Base-by-base conservation (phyloP, 2,329 filamentous ascomycete genomes). In the Davidsoniella neocaledoniae region DNA sequence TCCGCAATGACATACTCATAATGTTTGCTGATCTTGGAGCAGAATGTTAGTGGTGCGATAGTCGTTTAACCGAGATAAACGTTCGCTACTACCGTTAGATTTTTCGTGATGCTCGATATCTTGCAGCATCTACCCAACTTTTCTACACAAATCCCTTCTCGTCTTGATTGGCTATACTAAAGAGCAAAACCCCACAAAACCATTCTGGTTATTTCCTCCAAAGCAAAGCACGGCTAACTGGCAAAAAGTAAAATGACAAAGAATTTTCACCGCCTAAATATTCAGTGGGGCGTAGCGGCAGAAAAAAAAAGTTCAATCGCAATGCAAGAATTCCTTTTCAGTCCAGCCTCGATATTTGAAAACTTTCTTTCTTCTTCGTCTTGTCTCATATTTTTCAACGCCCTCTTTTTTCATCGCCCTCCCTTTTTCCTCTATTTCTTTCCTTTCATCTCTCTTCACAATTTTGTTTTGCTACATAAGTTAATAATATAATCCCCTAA, bases 261-360 rank as follows among this genome's bases (percentile, higher is more conserved):
- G 26, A n/a, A 23, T n/a, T 19, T 26, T 50, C 47, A 53, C 51
- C 51, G 51, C 51, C 43, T 38, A 37, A 17, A 29, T 29, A 7
- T 43, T 37, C 21, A 50, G 44, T 57, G 56, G 63, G 55, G 49
- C 61, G 59, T 52, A 55, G 56, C 50, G 51, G 43, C 39, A 52
- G 59, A 58, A 57, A 60, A 57, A 60, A 59, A 61, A 57, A 56
- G 53, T 33, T 33, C 29, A 33, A 33, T 33, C 12, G 8, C 29
- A 33, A 33, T 33, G 53, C 21, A 9, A 7, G 16, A 36, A 19
- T n/a, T 36, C 4, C 19, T n/a, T 26, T 29, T 14, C 17, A 14
- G 7, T 57, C 36, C 48, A 33, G 3, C 37, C 26, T 41, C 40
- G 10, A 38, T 49, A 16, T 19, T 50, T 50, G n/a, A 46, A n/a